Evolutionary conservation across 208 protist species (phyloP), one percentile per base, ranked within the genome.

Genomic region (Angomonas deanei): DNA sequence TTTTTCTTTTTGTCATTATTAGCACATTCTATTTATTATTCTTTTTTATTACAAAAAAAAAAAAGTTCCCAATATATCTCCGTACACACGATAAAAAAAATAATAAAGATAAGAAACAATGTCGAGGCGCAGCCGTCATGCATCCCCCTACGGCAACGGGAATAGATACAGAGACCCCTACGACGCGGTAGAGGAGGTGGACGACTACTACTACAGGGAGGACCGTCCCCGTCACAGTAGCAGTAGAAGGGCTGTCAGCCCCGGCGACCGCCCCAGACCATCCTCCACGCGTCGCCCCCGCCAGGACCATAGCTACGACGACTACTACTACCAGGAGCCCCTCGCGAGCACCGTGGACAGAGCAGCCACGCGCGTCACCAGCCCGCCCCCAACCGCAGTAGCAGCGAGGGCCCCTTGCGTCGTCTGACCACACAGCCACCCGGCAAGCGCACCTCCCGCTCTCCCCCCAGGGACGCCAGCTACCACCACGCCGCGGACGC

Each of bases 341-440:
- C 15, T 42, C 34, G 10, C 34, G 10, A 15, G 10, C 34, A 15
- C 34, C 34, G 15, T 15, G 34, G 8, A 42, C 34, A 8, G n/a
- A n/a, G n/a, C 36, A 8, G 36, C 36, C 15, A 8, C 36, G 36
- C 8, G 36, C 36, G 36, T n/a, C 47, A 13, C 30, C n/a, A 10
- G 53, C 23, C 49, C 17, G 49, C 34, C 31, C 60, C 60, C 4
- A 42, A 48, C 28, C n/a, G n/a, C n/a, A n/a, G n/a, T n/a, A n/a
- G n/a, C n/a, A n/a, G n/a, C n/a, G 60, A 54, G 15, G 60, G 21
- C 28, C 27, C 24, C 17, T 42, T 64, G 31, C 60, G 60, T 6
- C 60, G 60, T 8, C 60, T 55, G 60, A 64, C 42, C 38, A 64
- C 60, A 19, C 60, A 64, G 46, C 60, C 42, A 26, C 60, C 60